Percentiles rank a stretch among this genome's conserved stretches.
These are phyloP conservation scores for Seiridium cupressi DNA, from an alignment of 2,329 filamentous ascomycete genomes.

Conservation along the genomic window DNA sequence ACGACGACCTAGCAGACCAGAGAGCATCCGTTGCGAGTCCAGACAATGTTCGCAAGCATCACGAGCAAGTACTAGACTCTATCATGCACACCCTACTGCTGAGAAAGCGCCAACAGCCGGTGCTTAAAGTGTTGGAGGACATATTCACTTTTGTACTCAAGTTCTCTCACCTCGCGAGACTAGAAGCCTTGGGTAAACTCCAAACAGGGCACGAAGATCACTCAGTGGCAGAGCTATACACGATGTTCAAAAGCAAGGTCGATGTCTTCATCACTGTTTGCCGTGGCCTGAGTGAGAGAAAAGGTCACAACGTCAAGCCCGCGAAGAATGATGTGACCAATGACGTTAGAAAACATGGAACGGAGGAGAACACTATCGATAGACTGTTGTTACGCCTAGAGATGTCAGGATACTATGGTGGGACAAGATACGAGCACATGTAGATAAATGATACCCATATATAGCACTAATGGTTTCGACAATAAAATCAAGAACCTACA, in stretches of 20 bases:
- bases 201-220: slow-evolving; percentile 22
- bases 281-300: slow-evolving; percentile 65
- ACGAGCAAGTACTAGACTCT: slow-evolving; percentile 71
- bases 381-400: slow-evolving; percentile 69
- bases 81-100: slow-evolving; percentile 74
- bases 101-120: slow-evolving; percentile 70
- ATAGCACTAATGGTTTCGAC: no score
- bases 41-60: slow-evolving; percentile 64
- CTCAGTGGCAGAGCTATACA: slow-evolving; percentile 51
- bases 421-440: slow-evolving; percentile 19
- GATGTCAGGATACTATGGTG: slow-evolving; percentile 65
- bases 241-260: slow-evolving; percentile 67
- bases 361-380: slow-evolving; percentile 59
- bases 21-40: slow-evolving; percentile 49
- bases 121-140: slow-evolving; percentile 71
- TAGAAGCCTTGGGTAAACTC: slow-evolving; percentile 35
- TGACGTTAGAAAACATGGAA: slow-evolving; percentile 33
- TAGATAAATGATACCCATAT: slow-evolving; percentile 4
- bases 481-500: no score
- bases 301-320: slow-evolving; percentile 37
- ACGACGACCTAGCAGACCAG: slow-evolving; percentile 29
- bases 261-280: slow-evolving; percentile 74
- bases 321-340: slow-evolving; percentile 20
- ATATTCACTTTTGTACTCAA: slow-evolving; percentile 71
- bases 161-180: slow-evolving; percentile 58